Evolutionary conservation across 176 grass and related monocot genomes (phyloP), one percentile per base, ranked within the genome.

Genomic region (Chrysopogon serrulatus): DNA sequence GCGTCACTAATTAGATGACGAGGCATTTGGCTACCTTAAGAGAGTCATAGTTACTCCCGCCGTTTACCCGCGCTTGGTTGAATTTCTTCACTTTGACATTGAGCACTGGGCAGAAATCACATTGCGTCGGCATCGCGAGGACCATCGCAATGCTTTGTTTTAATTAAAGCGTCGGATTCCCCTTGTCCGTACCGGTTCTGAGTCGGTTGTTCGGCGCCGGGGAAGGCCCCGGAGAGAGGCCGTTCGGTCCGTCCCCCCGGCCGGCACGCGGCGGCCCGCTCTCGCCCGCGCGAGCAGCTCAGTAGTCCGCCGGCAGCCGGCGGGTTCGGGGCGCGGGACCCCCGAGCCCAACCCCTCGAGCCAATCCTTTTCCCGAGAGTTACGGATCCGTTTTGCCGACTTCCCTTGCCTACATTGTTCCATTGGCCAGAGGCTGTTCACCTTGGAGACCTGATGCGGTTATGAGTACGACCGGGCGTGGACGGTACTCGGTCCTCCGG

Each of bases 51-150:
- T 84, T 84, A 84, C 82, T 77, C 82, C 72, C 82, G 77, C 77
- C 71, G 71, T 86, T 93, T 93, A 90, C 88, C 85, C 91, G 32
- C 85, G 85, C 88, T 93, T 93, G 71, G 88, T 90, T 90, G 91
- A 93, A 93, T 93, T 93, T 90, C 88, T 90, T 93, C 91, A 93
- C 78, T 93, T 93, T 93, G 87, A 93, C 84, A 93, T 92, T 90
- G 79, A 88, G 88, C 86, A 94, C 86, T 89, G 70, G 92, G 92
- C 86, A 91, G 79, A 94, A 94, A 94, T 91, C 92, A 91, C 86
- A 94, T 94, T 89, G 86, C 79, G 89, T 94, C 17, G 89, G 73
- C 88, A 90, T 90, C 91, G 79, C 73, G 12, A 26, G 86, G 86
- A 92, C 86, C 86, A 92, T 89, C 90, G 79, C 90, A 88, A 88